A percentile compares a stretch with the other conserved stretches of the same genome.
These are phyloP conservation scores for Elsinoe necatrix DNA, from an alignment of 2,329 filamentous ascomycete genomes.

Conservation along the genomic window DNA sequence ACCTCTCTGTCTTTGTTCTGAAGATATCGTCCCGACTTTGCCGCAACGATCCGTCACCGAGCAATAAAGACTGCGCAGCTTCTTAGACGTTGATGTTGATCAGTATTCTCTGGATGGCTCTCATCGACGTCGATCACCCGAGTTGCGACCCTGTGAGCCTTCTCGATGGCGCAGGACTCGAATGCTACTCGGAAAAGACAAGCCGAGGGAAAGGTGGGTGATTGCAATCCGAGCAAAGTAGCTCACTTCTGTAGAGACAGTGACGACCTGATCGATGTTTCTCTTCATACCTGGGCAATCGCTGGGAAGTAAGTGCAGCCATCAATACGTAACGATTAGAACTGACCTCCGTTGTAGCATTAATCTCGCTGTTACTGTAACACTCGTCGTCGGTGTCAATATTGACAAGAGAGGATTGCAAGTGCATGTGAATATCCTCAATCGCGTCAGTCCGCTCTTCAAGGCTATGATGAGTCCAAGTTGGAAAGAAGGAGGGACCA, in stretches of 20 bases:
- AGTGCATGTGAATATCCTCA: neutral
- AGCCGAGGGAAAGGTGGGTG: neutral
- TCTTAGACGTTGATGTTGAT: too few species aligned
- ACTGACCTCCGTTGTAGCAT: neutral
- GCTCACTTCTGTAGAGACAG: neutral
- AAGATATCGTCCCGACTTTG: neutral
- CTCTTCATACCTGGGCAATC: neutral
- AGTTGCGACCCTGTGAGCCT: neutral
- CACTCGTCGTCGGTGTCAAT: neutral
- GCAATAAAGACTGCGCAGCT: neutral
- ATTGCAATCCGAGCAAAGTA: neutral
- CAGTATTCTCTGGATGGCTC: too few species aligned
- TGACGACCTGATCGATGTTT: neutral
- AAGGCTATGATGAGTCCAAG: neutral
- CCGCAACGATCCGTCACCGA: neutral
- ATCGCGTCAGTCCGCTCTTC: neutral
- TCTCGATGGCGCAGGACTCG: neutral
- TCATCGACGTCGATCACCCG: too few species aligned
- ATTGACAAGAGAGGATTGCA: neutral
- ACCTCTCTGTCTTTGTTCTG: neutral
- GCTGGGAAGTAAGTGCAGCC: neutral
- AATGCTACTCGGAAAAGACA: neutral
- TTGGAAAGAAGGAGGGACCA: neutral
- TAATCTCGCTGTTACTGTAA: neutral
- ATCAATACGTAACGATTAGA: too few species aligned